Evolutionary conservation across 257 asterid species (phyloP).

Genomic region (Ehretia macrophylla): DNA sequence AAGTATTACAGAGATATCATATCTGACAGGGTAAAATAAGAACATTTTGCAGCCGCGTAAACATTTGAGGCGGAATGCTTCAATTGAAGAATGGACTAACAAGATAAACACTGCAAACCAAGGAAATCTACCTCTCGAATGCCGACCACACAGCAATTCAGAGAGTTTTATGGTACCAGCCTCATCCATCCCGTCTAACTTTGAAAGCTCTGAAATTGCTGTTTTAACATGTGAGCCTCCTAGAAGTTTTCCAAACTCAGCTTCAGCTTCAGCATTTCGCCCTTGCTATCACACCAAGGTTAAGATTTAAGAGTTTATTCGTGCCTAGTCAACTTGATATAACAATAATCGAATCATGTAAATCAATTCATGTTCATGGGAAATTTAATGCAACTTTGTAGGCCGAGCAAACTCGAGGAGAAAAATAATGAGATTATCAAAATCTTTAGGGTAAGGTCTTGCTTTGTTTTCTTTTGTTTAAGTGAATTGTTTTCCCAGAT

Average conservation of each 20-base stretch:
- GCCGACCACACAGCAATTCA: constrained; percentile 69
- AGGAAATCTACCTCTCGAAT: constrained; percentile 61
- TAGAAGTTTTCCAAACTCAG: constrained; percentile 70
- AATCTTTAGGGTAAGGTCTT: too few species aligned
- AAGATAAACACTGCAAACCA: background rate
- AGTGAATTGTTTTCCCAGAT: too few species aligned
- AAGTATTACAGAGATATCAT: constrained; percentile 9
- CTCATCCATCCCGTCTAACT: constrained; percentile 62
- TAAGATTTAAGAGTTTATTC: background rate
- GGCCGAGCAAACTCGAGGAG: background rate
- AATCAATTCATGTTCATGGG: too few species aligned
- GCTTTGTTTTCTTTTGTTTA: too few species aligned
- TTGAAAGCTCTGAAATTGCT: constrained; percentile 74
- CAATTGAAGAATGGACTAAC: background rate
- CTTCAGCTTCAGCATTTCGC: constrained; percentile 74
- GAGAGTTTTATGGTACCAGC: constrained; percentile 37
- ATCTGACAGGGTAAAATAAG: background rate
- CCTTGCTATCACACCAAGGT: constrained; percentile 52
- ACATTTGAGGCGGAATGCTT: background rate
- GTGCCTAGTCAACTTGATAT: background rate
- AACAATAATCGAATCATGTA: background rate
- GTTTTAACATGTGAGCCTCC: constrained; percentile 64
- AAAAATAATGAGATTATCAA: background rate
- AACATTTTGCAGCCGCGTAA: background rate
- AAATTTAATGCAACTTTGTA: background rate